phyloP scores from a whole-genome alignment of 345 rosid species.

The Lepidium africanum region DNA sequence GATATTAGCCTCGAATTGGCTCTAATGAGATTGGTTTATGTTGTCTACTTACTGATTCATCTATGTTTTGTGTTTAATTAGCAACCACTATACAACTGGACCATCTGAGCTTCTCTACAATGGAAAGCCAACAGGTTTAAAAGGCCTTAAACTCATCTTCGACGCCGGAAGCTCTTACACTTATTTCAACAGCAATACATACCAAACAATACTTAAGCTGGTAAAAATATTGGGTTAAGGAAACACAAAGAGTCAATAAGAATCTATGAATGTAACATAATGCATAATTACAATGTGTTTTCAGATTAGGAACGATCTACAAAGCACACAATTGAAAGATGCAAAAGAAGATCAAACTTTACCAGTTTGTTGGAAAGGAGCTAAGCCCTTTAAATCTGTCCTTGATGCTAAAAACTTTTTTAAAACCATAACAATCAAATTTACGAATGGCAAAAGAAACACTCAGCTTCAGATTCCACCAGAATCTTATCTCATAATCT shows the following conservation, averaged over 20 bases:
- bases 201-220: conserved; percentile 39
- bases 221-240: conserved; percentile 21
- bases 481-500: conserved; percentile 58
- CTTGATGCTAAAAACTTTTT: conserved; percentile 45
- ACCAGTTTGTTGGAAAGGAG: conserved; percentile 80
- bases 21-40: neutral
- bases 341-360: conserved; percentile 47
- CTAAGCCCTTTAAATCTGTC: conserved; percentile 45
- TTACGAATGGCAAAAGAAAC: conserved; percentile 26
- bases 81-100: conserved; percentile 53
- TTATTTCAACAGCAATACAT: conserved; percentile 50
- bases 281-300: neutral
- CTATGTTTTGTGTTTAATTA: conserved; percentile 24
- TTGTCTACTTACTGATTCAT: neutral
- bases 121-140: conserved; percentile 49
- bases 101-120: conserved; percentile 55
- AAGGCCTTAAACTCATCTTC: conserved; percentile 44
- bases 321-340: conserved; percentile 37
- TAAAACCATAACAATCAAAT: conserved; percentile 46
- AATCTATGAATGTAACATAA: neutral
- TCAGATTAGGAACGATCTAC: conserved; percentile 8
- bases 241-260: neutral
- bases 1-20: neutral
- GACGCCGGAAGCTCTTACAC: conserved; percentile 88
- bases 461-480: conserved; percentile 52